phyloP scores from a whole-genome alignment of 2,329 filamentous ascomycete genomes.

The Amylocarpus encephaloides region DNA sequence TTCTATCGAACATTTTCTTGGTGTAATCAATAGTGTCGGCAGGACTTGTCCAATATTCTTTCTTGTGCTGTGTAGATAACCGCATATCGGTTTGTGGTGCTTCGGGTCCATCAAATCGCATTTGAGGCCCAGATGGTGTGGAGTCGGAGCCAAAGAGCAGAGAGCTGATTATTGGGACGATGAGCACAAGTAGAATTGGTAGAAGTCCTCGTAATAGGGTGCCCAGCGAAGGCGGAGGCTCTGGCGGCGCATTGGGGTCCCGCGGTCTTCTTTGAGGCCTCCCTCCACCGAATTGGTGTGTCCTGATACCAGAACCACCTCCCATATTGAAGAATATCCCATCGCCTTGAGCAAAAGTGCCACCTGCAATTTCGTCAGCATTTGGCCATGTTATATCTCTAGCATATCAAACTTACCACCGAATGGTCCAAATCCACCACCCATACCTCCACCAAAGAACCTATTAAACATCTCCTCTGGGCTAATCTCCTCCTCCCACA shows the following conservation, averaged over 20 bases:
- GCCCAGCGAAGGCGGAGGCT: constrained; percentile 43
- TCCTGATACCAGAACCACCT: constrained; percentile 82
- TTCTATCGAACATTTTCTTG: constrained; percentile 59
- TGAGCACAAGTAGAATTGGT: constrained; percentile 81
- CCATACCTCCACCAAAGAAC: constrained; percentile 66
- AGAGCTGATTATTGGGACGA: constrained; percentile 76
- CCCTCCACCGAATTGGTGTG: constrained; percentile 89
- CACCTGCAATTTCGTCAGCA: constrained; percentile 31
- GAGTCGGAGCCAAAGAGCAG: constrained; percentile 57
- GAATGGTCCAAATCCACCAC: constrained; percentile 57
- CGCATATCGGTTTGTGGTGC: constrained; percentile 70
- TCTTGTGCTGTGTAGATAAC: constrained; percentile 60
- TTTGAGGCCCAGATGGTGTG: constrained; percentile 54
- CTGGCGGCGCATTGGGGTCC: constrained; percentile 48
- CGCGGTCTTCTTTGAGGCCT: constrained; percentile 70
- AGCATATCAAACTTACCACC: constrained; percentile 44
- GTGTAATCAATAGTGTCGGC: constrained; percentile 66
- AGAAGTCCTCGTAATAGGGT: constrained; percentile 65
- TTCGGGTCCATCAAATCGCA: constrained; percentile 67
- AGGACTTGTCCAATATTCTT: constrained; percentile 84
- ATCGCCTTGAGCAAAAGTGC: constrained; percentile 67
- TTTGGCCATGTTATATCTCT: neutral
- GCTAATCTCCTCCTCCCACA: constrained; percentile 88
- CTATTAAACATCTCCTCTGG: constrained; percentile 95
- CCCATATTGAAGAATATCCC: constrained; percentile 95